These are phyloP conservation scores for Fusarium poae DNA, from an alignment of 2,329 filamentous ascomycete genomes.

Conservation along the genomic window DNA sequence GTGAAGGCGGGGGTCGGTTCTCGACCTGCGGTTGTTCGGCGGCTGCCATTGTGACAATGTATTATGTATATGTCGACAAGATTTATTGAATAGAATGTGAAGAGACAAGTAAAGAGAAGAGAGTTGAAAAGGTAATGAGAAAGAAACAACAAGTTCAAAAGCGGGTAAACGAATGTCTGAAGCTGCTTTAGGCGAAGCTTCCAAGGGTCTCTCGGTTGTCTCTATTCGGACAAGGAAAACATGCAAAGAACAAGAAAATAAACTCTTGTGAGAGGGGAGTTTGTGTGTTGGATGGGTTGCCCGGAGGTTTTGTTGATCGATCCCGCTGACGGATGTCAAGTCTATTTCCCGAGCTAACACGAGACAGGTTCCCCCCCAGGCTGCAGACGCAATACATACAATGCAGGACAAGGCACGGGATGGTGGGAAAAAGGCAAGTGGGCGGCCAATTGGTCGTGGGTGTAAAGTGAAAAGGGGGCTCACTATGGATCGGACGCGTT, in stretches of 20 bases:
- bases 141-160: conserved; percentile 14
- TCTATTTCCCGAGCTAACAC: conserved; percentile 33
- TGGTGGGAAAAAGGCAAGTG: conserved; percentile 14
- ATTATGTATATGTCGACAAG: conserved; percentile 23
- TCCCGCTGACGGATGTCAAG: conserved; percentile 9
- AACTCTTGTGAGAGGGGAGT: conserved; percentile 29
- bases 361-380: conserved; percentile 4
- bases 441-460: conserved; percentile 5
- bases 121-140: conserved; percentile 8
- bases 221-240: conserved; percentile 27
- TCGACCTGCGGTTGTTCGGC: conserved; percentile 37
- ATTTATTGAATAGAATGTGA: conserved; percentile 1
- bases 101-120: background rate
- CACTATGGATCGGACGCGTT: conserved; percentile 23
- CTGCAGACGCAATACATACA: conserved; percentile 17
- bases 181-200: conserved; percentile 31
- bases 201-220: conserved; percentile 28
- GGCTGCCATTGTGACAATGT: conserved; percentile 36
- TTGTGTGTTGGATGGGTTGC: conserved; percentile 22
- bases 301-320: conserved; percentile 40
- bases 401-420: conserved; percentile 8
- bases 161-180: conserved; percentile 38
- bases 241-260: conserved; percentile 26
- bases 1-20: conserved; percentile 35
- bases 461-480: conserved; percentile 20